Base-by-base conservation (phyloP, 2,329 filamentous ascomycete species). In the Huntiella savannae region DNA sequence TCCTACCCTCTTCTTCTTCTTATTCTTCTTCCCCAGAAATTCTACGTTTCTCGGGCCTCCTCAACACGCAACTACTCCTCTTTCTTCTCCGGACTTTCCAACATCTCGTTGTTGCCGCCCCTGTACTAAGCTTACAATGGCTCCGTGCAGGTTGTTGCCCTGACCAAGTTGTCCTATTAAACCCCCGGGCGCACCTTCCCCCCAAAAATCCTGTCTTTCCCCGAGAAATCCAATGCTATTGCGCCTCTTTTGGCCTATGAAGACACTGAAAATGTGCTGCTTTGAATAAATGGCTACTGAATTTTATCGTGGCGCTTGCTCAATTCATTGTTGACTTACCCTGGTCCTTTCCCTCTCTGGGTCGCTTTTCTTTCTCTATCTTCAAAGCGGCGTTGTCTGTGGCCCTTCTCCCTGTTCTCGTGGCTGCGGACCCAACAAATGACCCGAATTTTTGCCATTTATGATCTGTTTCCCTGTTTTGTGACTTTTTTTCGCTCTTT, bases 171-270 rank as follows among this genome's bases (percentile, higher is more conserved):
- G 13, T 43, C 33, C 47, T 41, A 48, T 44, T 45, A 45, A 45
- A 41, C 41, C 47, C 42, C 42, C 47, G 36, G 40, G 46, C 41
- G 33, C 41, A 36, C 47, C 35, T 48, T 48, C 47, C 34, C 37
- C 43, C 19, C 16, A 6, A 28, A 28, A 28, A 28, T 28, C 22
- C 5, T 28, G 7, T 4, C 22, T 28, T 28, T 3, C 22, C 22
- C 22, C 22, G 22, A 28, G 7, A 28, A 28, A 28, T 28, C 22
- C 1, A 28, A 28, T 28, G 22, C 22, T 28, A 28, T 28, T 28
- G 22, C 22, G 22, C 22, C 22, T 28, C 22, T 28, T 28, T 28
- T 28, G 22, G 22, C 8, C 22, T 28, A 28, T 10, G 22, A 28
- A 28, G 22, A 10, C 8, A 28, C 22, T 28, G 22, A 28, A 28